Evolutionary conservation across 2,329 filamentous ascomycete species (phyloP).

Genomic region (Trichoderma asperellum): DNA sequence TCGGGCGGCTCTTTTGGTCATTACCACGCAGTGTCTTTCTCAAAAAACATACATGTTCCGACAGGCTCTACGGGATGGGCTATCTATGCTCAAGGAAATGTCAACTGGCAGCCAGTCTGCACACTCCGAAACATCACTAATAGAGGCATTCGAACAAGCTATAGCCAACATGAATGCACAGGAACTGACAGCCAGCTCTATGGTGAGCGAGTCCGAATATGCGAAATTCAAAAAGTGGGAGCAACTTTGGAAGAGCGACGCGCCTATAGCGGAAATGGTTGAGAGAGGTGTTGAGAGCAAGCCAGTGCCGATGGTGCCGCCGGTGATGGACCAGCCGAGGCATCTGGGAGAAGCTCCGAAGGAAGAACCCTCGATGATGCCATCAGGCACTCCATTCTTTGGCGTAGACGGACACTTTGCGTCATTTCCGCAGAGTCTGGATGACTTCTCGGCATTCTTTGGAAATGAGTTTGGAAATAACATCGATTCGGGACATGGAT

Average conservation of each 20-base stretch:
- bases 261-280: constrained; percentile 36
- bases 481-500: constrained; percentile 32
- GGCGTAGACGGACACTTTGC: constrained; percentile 45
- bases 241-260: constrained; percentile 51
- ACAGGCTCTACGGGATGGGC: constrained; percentile 52
- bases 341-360: constrained; percentile 30
- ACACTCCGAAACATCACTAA: constrained; percentile 56
- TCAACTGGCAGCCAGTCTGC: constrained; percentile 56
- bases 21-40: constrained; percentile 46
- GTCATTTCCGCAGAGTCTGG: constrained; percentile 45
- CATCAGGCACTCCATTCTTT: constrained; percentile 41
- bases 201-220: constrained; percentile 52
- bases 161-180: constrained; percentile 51
- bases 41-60: constrained; percentile 47
- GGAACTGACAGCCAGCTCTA: constrained; percentile 39
- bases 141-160: constrained; percentile 56
- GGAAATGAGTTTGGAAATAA: constrained; percentile 41
- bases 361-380: constrained; percentile 36
- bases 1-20: constrained; percentile 56
- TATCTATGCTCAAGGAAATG: constrained; percentile 57
- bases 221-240: constrained; percentile 57
- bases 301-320: constrained; percentile 23
- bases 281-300: constrained; percentile 32
- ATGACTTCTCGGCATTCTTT: constrained; percentile 44
- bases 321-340: constrained; percentile 23